Base-by-base conservation (phyloP, 371 early-diverging fungal genomes). In the Mucor sp. region DNA sequence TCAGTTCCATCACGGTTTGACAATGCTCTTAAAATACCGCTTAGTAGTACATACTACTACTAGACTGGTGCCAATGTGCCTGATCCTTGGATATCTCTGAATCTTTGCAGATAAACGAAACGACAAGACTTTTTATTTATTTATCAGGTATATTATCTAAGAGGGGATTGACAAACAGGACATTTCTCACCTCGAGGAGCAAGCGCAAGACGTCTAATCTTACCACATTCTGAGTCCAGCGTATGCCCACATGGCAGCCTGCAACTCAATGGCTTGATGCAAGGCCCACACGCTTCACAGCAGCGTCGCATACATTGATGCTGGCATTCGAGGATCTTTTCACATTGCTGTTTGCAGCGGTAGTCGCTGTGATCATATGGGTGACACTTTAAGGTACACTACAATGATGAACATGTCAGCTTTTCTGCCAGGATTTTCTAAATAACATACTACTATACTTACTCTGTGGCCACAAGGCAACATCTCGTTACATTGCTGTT, bases 381-480 rank as follows among this genome's bases (percentile, higher is more conserved):
- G 71, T 89, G 89, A 67, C 89, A 89, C 57, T 70, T 72, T 9
- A 67, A 74, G 21, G 56, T 64, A 62, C 77, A 80, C 73, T 71
- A 68, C 53, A 50, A 28, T 23, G 7, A 12, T 25, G 11, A 44
- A 66, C n/a, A 15, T 21, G 32, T 41, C 12, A 65, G 37, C 21
- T 19, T 47, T 6, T 50, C n/a, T 44, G 39, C 44, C 53, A 50
- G 5, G n/a, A n/a, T n/a, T n/a, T n/a, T n/a, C n/a, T n/a, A n/a
- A n/a, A n/a, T n/a, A n/a, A n/a, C n/a, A 6, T 30, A 30, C 30
- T 30, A 30, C 4, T 35, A 35, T 14, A 25, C 63, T 68, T 80
- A 85, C 85, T 70, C 71, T 63, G 56, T 85, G 85, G 7, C 84
- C 85, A 72, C 85, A 89, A 4, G 53, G 63, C 25, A 87, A 64